Evolutionary conservation across 148 eudicot genomes (phyloP), one percentile per base, ranked within the genome.

Genomic region (Cornus suecica): DNA sequence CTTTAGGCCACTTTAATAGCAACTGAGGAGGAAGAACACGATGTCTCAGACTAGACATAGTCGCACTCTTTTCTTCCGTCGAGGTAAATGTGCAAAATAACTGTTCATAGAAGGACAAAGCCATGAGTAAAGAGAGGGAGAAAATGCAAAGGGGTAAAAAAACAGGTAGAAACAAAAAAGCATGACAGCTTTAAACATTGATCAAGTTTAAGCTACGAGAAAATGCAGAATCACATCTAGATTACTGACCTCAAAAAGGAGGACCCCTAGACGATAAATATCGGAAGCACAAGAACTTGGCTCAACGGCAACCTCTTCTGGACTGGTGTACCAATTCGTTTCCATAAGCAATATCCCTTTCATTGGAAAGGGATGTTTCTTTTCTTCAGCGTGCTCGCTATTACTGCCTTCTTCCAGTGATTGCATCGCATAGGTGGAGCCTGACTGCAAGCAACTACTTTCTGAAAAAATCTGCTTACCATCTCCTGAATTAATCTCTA

Each of bases 1-100:
- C 97, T 88, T 95, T 95, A n/a, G 99, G 97, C 90, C 93, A 92
- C 81, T 90, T 95, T 78, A 92, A 81, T 60, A 92, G 83, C 72
- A 95, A 79, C 75, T 91, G 94, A 32, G 99, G 99, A 51, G 99
- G 99, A 72, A 95, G 97, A 74, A 95, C 93, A 52, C 99, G 92
- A 74, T 95, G 99, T 61, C 93, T 87, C 84, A 95, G 76, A 81
- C 91, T 95, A 81, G 86, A 83, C 99, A 95, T 95, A 26, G 87
- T 91, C 71, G 93, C 73, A 76, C 93, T 85, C 84, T 93, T 95
- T 80, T 92, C 97, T 85, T 91, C 97, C 24, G 83, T 72, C 10
- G 97, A 89, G 84, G 85, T 84, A 80, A 87, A 91, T 41, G 97
- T 80, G 79, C 97, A 92, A 83, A 89, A 93, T 67, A 95, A 80